A percentile compares a stretch with the other conserved stretches of the same genome.
These are phyloP conservation scores for Botrytis aclada DNA, from an alignment of 2,329 filamentous ascomycete species.

Conservation along the genomic window DNA sequence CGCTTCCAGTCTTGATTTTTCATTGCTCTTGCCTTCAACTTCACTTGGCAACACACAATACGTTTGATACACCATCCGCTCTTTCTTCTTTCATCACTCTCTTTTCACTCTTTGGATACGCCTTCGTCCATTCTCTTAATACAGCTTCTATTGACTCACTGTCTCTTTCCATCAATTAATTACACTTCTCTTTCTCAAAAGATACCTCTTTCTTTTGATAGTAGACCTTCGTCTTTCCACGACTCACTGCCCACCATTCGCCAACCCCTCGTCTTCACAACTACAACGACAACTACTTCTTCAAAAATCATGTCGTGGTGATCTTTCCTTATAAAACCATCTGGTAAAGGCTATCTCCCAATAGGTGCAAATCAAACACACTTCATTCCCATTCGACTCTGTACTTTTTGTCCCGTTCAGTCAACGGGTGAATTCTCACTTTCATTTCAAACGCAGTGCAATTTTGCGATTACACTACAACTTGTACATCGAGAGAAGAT, in stretches of 20 bases:
- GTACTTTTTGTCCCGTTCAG: not conserved
- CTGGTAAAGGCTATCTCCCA: not conserved
- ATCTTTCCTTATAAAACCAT: not conserved
- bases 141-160: not conserved
- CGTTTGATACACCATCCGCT: not conserved
- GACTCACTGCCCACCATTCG: not conserved
- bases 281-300: not conserved
- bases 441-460: slow-evolving; percentile 3
- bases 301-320: not conserved
- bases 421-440: slow-evolving; percentile 5
- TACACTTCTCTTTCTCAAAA: not conserved
- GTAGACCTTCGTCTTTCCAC: not conserved
- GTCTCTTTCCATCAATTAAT: no score
- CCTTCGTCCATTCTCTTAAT: not conserved
- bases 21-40: not conserved
- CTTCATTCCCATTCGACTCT: not conserved
- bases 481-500: not conserved
- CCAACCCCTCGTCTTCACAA: not conserved
- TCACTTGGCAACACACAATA: not conserved
- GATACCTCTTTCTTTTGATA: not conserved
- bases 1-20: not conserved
- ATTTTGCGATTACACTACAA: slow-evolving; percentile 1
- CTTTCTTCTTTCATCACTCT: not conserved
- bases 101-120: not conserved
- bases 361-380: not conserved